Evolutionary conservation across 768 basidiomycete species (phyloP).

Genomic region (Tulasnella sp.): DNA sequence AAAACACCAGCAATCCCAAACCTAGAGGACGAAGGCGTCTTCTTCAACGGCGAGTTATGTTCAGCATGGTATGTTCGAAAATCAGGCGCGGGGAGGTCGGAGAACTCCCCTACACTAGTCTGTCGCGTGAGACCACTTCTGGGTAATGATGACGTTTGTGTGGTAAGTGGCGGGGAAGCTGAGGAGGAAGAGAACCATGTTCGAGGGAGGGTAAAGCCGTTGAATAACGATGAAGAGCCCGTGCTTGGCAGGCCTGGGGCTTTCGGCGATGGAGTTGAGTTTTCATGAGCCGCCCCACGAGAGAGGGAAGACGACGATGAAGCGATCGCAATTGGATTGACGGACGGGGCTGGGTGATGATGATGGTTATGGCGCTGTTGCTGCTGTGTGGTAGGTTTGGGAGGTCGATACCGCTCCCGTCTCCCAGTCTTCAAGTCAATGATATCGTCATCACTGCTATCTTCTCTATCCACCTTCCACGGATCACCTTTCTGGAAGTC

Average conservation of each 20-base stretch:
- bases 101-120: background rate
- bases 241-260: too few species aligned
- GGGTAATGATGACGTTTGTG: background rate
- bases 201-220: slow-evolving; percentile 4
- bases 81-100: slow-evolving; percentile 3
- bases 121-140: background rate
- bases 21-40: background rate
- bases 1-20: background rate
- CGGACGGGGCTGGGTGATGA: background rate
- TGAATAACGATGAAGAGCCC: too few species aligned
- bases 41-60: background rate
- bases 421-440: slow-evolving; percentile 2
- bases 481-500: background rate
- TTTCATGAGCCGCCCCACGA: too few species aligned
- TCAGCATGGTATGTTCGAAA: background rate
- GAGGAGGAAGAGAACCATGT: slow-evolving; percentile 4
- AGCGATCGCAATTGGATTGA: background rate
- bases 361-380: background rate
- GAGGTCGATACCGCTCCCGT: slow-evolving; percentile 1
- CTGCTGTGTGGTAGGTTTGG: background rate
- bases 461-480: background rate
- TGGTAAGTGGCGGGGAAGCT: slow-evolving; percentile 1
- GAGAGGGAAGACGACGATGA: background rate
- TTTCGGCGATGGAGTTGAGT: too few species aligned
- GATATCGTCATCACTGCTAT: slow-evolving; percentile 7